Conservation (phyloP, 2,329 filamentous ascomycete species). For the Aspergillus thermomutatus region DNA sequence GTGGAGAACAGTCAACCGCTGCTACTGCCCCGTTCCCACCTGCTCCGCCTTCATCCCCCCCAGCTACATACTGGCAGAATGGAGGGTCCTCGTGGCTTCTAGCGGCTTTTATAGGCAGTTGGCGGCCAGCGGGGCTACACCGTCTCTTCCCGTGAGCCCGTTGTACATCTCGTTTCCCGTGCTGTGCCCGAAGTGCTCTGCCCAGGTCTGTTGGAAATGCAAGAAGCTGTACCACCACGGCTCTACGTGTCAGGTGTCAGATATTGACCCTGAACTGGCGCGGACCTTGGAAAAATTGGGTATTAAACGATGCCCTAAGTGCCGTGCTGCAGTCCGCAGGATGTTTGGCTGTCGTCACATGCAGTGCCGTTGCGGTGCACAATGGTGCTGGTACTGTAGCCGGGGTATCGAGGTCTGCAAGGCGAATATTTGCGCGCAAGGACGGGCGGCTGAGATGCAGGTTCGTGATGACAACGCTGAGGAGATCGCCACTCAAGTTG, state of each 20-base stretch:
- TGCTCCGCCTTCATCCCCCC: conserved; percentile 50
- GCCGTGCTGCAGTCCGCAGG: conserved; percentile 44
- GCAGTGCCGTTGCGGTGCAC: conserved; percentile 47
- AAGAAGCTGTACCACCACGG: conserved; percentile 38
- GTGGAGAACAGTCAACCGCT: conserved; percentile 42
- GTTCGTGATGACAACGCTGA: background rate
- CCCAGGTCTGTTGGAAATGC: conserved; percentile 44
- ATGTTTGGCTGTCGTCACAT: conserved; percentile 51
- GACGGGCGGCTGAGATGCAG: background rate
- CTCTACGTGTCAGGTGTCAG: conserved; percentile 25
- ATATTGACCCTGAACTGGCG: conserved; percentile 33
- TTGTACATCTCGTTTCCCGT: conserved; percentile 17
- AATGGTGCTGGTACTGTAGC: conserved; percentile 50
- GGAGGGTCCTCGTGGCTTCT: background rate
- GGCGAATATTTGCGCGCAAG: conserved; percentile 10
- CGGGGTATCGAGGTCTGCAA: conserved; percentile 31
- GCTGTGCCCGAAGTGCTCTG: conserved; percentile 43
- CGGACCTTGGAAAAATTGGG: conserved; percentile 41
- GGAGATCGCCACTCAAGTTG: background rate
- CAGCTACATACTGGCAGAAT: conserved; percentile 20
- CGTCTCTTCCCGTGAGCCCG: background rate
- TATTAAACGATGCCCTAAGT: conserved; percentile 51
- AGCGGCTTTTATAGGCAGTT: background rate
- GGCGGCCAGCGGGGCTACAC: background rate
- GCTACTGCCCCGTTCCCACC: conserved; percentile 48